Base-by-base conservation (phyloP, 2,329 filamentous ascomycete species). In the Microthyrium microscopicum region DNA sequence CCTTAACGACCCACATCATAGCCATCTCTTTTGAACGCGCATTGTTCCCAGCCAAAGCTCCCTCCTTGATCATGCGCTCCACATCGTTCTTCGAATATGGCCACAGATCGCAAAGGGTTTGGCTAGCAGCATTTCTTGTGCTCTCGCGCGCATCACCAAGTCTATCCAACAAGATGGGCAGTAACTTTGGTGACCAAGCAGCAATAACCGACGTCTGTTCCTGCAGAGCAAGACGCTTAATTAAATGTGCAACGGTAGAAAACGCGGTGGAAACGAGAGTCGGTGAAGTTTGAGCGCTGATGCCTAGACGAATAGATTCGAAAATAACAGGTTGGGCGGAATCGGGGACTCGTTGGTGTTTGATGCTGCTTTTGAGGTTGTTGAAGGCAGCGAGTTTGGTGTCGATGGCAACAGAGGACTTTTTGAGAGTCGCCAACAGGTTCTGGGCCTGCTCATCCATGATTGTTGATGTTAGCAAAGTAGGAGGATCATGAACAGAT, bases 61-160 rank as follows among this genome's bases (percentile, higher is more conserved):
- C 66, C 46, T 84, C 83, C 43, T 81, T 75, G 37, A 94, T 70
- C 44, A 75, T 70, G 39, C 75, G 68, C 60, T 94, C 87, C 26
- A 87, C 78, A 38, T 93, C 83, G 27, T 60, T 52, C 2, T 73
- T 69, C 13, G 73, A 69, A 34, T 74, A 70, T 9, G 64, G 65
- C 60, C 80, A 89, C 37, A 94, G 62, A 33, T 89, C 89, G 20
- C 68, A 68, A 38, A 94, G 69, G 13, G 79, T 72, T 50, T 83
- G 77, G 28, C 73, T 62, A 12, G 84, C 81, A 38, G 85, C 66
- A 20, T 66, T 59, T 46, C 85, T 73, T 44, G 84, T 72, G 53
- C 84, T 85, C 50, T 94, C 85, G 53, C 87, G 87, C 42, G 72
- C 71, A 51, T 94, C 87, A 38, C 83, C 84, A 38, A 95, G 68